Conservation (phyloP, 139 green algal species). For the Chara braunii region DNA sequence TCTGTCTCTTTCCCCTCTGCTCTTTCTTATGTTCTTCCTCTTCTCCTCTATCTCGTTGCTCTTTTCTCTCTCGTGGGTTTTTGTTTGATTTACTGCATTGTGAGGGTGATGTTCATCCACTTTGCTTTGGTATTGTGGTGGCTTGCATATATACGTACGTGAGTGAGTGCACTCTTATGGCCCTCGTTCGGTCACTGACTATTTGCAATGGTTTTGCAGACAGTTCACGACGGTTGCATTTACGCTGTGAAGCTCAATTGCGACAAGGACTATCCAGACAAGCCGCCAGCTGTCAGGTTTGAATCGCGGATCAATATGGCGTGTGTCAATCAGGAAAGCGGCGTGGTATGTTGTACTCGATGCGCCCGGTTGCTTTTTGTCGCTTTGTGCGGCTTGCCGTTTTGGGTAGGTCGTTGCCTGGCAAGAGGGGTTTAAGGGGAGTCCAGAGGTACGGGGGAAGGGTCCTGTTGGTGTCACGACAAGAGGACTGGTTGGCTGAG, state of each 20-base stretch:
- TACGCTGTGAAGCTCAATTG: slow-evolving; percentile 86
- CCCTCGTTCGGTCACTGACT: too few relatives aligned
- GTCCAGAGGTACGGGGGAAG: too few relatives aligned
- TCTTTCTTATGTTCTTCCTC: too few relatives aligned
- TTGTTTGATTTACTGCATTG: not conserved
- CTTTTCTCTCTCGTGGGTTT: not conserved
- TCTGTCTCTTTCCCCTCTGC: slow-evolving; percentile 1
- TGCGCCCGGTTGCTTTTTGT: too few relatives aligned
- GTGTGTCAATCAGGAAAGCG: slow-evolving; percentile 35
- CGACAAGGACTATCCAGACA: slow-evolving; percentile 74
- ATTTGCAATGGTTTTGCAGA: too few relatives aligned
- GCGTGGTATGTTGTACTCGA: too few relatives aligned
- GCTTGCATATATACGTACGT: not conserved
- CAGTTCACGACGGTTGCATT: slow-evolving; percentile 81
- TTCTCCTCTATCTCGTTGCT: not conserved
- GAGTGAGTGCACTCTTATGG: too few relatives aligned
- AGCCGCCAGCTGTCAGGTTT: slow-evolving; percentile 26
- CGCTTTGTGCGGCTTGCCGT: too few relatives aligned
- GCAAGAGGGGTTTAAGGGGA: too few relatives aligned
- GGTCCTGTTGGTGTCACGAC: too few relatives aligned
- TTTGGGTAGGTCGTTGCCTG: too few relatives aligned
- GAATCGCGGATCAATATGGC: slow-evolving; percentile 36
- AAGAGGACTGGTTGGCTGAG: too few relatives aligned
- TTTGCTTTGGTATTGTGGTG: not conserved
- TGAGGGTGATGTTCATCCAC: not conserved